Percentiles rank a stretch among this genome's conserved stretches.
phyloP scores from a whole-genome alignment of 768 basidiomycete genomes.

The Mycena pura region DNA sequence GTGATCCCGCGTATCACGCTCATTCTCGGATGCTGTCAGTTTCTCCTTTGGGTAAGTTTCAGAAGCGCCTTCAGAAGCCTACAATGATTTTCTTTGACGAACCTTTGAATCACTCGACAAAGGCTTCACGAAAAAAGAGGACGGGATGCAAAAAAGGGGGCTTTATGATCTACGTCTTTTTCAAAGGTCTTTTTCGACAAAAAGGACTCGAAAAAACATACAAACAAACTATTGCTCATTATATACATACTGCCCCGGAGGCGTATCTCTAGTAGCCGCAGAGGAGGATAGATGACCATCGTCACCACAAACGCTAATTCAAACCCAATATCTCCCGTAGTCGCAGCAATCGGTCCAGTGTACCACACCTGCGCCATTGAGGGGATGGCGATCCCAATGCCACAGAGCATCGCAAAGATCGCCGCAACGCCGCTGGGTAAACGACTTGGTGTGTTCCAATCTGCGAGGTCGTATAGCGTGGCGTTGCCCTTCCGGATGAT shows the following conservation, averaged over 20 bases:
- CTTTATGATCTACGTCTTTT: too few relatives aligned
- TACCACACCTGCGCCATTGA: constrained; percentile 83
- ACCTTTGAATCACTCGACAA: too few relatives aligned
- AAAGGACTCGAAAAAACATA: too few relatives aligned
- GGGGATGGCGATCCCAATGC: constrained; percentile 67
- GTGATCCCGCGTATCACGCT: neutral
- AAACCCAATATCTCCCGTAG: constrained; percentile 83
- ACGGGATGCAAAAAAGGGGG: too few relatives aligned
- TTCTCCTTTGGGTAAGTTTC: too few relatives aligned
- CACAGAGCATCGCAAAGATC: constrained; percentile 54
- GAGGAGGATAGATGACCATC: constrained; percentile 60
- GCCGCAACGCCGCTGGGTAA: constrained; percentile 78
- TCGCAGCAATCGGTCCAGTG: constrained; percentile 71
- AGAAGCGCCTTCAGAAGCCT: too few relatives aligned
- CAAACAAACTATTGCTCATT: too few relatives aligned
- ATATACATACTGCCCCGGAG: constrained; percentile 28
- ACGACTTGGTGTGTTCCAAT: constrained; percentile 62
- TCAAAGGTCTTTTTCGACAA: too few relatives aligned
- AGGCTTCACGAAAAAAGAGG: too few relatives aligned
- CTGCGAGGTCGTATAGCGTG: constrained; percentile 54
- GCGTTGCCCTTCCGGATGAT: constrained; percentile 65
- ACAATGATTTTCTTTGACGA: too few relatives aligned
- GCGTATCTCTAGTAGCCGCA: constrained; percentile 58
- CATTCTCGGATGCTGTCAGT: too few relatives aligned
- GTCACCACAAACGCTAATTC: constrained; percentile 69